These are phyloP conservation scores for Leptoxyphium fumago DNA, from an alignment of 2,329 filamentous ascomycete genomes.

Conservation along the genomic window DNA sequence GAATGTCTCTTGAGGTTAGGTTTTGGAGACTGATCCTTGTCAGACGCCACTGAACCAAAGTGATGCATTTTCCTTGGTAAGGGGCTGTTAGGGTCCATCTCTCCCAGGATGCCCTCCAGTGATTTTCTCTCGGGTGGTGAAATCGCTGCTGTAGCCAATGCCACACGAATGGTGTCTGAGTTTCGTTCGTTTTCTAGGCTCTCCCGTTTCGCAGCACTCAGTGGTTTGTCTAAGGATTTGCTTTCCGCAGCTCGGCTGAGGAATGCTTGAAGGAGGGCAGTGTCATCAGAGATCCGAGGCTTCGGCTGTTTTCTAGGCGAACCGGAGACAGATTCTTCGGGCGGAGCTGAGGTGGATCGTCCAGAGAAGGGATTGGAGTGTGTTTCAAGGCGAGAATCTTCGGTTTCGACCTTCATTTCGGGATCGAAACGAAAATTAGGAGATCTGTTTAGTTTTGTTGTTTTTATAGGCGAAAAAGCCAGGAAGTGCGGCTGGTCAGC, in stretches of 20 bases:
- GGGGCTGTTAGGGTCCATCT: slow-evolving; percentile 35
- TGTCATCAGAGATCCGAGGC: slow-evolving; percentile 30
- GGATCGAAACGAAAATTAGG: neutral
- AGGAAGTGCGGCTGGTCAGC: slow-evolving; percentile 11
- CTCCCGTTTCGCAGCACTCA: slow-evolving; percentile 22
- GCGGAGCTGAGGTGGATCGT: slow-evolving; percentile 18
- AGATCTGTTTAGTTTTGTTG: neutral
- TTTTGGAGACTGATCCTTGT: neutral
- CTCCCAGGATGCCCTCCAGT: slow-evolving; percentile 21
- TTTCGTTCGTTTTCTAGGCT: slow-evolving; percentile 33
- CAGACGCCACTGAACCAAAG: neutral
- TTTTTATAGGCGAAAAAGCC: slow-evolving; percentile 16
- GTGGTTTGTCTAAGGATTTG: slow-evolving; percentile 19
- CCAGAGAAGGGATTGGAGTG: slow-evolving; percentile 1
- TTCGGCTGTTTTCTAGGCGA: slow-evolving; percentile 11
- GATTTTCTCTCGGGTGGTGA: slow-evolving; percentile 20
- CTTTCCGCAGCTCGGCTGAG: slow-evolving; percentile 34
- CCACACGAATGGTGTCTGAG: slow-evolving; percentile 31
- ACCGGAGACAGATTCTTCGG: slow-evolving; percentile 17
- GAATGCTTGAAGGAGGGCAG: slow-evolving; percentile 34
- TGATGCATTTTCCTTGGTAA: slow-evolving; percentile 17
- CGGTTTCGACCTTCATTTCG: neutral
- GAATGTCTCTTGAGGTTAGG: neutral
- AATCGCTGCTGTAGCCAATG: slow-evolving; percentile 23
- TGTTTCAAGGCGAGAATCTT: neutral